A percentile compares a stretch with the other conserved stretches of the same genome.
phyloP scores from a whole-genome alignment of 2,329 filamentous ascomycete species.

The Fonsecaea nubica region DNA sequence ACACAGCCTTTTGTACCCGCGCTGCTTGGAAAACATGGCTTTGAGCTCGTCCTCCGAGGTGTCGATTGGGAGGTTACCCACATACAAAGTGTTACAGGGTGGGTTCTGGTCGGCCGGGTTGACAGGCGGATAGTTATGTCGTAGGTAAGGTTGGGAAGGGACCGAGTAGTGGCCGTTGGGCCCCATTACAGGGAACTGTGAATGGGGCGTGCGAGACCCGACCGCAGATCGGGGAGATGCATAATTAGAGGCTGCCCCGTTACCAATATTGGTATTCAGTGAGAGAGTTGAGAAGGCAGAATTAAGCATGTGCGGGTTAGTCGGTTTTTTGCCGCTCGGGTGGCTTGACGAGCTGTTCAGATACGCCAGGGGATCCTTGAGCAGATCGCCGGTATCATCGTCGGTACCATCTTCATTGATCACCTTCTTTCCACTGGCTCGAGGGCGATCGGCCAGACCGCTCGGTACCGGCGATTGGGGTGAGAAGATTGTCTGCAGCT shows the following conservation, averaged over 20 bases:
- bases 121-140: conserved; percentile 79
- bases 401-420: conserved; percentile 67
- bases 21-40: conserved; percentile 87
- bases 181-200: conserved; percentile 62
- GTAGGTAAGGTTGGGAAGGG: conserved; percentile 62
- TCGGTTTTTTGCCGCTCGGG: conserved; percentile 64
- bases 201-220: conserved; percentile 58
- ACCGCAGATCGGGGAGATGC: conserved; percentile 57
- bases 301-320: conserved; percentile 74
- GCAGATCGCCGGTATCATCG: conserved; percentile 67
- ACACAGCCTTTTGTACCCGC: conserved; percentile 92
- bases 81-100: conserved; percentile 96
- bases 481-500: conserved; percentile 65
- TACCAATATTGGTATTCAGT: conserved; percentile 68
- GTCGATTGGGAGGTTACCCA: conserved; percentile 92
- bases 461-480: conserved; percentile 66
- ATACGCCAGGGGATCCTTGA: conserved; percentile 69
- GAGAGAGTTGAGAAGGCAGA: conserved; percentile 72
- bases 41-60: conserved; percentile 96
- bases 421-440: conserved; percentile 65
- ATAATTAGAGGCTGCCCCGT: conserved; percentile 49
- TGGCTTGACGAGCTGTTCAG: conserved; percentile 70
- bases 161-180: conserved; percentile 62
- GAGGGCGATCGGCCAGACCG: conserved; percentile 56
- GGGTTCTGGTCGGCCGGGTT: conserved; percentile 97